Percentiles rank a stretch among this genome's conserved stretches.
These are phyloP conservation scores for Lactarius psammicola DNA, from an alignment of 768 basidiomycete genomes.

Conservation along the genomic window DNA sequence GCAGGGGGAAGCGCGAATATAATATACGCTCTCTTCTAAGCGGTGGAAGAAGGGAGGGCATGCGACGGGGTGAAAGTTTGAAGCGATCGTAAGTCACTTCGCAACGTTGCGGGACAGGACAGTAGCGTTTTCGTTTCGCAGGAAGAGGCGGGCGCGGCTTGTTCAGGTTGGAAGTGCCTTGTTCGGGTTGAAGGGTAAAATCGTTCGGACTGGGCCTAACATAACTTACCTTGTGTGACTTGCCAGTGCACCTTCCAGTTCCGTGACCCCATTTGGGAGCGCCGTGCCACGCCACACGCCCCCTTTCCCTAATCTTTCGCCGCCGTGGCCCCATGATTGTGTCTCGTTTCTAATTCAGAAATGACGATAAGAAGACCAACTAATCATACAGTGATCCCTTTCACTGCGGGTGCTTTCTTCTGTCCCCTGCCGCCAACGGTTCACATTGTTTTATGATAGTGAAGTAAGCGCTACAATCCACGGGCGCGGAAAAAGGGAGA, in stretches of 20 bases:
- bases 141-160: neutral
- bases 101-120: neutral
- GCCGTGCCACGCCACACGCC: constrained; percentile 14
- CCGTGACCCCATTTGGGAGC: constrained; percentile 24
- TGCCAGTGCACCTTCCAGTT: neutral
- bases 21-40: neutral
- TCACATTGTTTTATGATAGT: neutral
- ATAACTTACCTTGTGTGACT: constrained; percentile 1
- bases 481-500: neutral
- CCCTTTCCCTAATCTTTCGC: constrained; percentile 12
- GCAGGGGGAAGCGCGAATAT: neutral
- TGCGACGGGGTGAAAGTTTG: neutral
- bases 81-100: neutral
- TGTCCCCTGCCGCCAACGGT: neutral
- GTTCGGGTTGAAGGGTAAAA: neutral
- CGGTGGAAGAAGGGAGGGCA: neutral
- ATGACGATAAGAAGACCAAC: neutral
- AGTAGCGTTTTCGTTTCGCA: neutral
- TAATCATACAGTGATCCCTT: neutral
- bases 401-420: constrained; percentile 1
- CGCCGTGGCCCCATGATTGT: constrained; percentile 10
- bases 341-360: constrained; percentile 10
- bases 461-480: neutral
- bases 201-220: constrained; percentile 9
- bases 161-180: neutral